Conservation (phyloP, 352 stramenopile species). For the Lagenidium sp. region DNA sequence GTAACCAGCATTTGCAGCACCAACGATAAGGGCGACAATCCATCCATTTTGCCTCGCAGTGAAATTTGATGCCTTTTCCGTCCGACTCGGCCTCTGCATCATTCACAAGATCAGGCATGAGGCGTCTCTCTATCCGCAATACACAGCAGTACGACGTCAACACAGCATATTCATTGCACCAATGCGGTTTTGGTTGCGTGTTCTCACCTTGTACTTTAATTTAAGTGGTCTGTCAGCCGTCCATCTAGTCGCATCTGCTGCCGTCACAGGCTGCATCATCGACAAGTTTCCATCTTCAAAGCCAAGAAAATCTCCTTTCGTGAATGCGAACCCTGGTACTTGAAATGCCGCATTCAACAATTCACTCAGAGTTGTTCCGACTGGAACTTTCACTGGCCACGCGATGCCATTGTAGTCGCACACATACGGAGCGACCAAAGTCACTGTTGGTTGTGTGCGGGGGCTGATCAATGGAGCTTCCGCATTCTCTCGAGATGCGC, state of each 20-base stretch:
- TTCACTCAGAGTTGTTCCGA: not conserved
- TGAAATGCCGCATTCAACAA: not conserved
- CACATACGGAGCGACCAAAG: not conserved
- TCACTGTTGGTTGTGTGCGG: too few relatives aligned
- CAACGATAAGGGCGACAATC: slow-evolving; percentile 5
- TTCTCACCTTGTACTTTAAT: not conserved
- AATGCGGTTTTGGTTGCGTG: slow-evolving; percentile 1
- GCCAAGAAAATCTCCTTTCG: not conserved
- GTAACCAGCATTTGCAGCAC: slow-evolving; percentile 3
- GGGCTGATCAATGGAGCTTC: too few relatives aligned
- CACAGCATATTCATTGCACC: slow-evolving; percentile 1
- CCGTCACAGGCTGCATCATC: not conserved
- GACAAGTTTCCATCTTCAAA: not conserved
- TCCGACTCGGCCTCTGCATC: slow-evolving; percentile 8
- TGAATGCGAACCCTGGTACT: not conserved
- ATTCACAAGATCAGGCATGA: slow-evolving; percentile 9
- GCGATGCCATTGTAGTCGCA: not conserved
- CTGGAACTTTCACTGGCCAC: too few relatives aligned
- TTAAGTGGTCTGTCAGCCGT: not conserved
- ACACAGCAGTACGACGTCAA: slow-evolving; percentile 7
- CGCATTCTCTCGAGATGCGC: not conserved
- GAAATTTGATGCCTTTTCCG: slow-evolving; percentile 7
- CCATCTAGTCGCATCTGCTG: not conserved
- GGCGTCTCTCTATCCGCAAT: slow-evolving; percentile 6
- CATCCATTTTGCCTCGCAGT: slow-evolving; percentile 3